Conservation (phyloP, 331 rosid genomes). For the Quercus phellos region DNA sequence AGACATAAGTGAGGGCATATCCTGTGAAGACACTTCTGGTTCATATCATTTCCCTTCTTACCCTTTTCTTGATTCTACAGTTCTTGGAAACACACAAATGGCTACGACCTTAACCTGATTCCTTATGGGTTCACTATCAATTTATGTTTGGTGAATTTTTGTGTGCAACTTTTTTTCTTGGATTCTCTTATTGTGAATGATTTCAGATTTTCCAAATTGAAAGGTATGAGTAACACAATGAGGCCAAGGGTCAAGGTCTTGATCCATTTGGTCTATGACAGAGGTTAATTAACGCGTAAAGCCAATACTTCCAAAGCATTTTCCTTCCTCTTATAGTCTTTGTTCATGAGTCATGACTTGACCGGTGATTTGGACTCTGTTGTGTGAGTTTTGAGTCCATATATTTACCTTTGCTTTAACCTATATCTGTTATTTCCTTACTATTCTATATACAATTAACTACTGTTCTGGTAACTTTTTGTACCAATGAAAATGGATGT, state of each 20-base stretch:
- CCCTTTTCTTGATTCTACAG: neutral
- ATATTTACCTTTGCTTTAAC: too few species aligned
- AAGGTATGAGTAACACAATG: conserved; percentile 65
- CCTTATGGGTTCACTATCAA: neutral
- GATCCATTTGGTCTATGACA: conserved; percentile 63
- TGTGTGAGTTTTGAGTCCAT: neutral
- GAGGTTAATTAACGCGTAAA: conserved; percentile 38
- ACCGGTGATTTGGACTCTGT: neutral
- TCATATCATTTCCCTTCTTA: conserved; percentile 6
- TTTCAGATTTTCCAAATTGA: neutral
- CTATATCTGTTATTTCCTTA: neutral
- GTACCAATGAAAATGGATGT: neutral
- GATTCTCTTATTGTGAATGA: neutral
- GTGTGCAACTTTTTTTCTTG: too few species aligned
- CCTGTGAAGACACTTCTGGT: conserved; percentile 15
- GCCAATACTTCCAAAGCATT: neutral
- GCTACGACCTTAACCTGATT: neutral
- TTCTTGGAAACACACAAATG: conserved; percentile 6
- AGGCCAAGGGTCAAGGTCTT: conserved; percentile 54
- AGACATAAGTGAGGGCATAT: neutral
- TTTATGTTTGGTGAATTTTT: neutral
- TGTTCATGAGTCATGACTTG: neutral
- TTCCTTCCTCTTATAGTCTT: neutral
- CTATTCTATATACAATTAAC: neutral
- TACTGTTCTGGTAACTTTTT: neutral